phyloP scores from a whole-genome alignment of 805 yeast genomes.

The Hanseniaspora osmophila region DNA sequence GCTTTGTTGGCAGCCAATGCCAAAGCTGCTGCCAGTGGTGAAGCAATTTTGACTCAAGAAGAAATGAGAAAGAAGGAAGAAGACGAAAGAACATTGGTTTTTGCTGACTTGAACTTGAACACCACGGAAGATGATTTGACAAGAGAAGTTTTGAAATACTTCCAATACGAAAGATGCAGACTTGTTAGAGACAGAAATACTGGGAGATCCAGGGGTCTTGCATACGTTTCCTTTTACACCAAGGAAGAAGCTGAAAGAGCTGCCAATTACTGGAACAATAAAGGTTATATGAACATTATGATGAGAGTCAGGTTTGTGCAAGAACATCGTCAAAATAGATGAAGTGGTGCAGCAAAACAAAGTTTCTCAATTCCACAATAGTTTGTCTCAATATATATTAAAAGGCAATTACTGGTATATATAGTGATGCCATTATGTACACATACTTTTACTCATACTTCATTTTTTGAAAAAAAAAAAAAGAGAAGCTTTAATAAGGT shows the following conservation, averaged over 20 bases:
- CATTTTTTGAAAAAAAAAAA: too few species aligned
- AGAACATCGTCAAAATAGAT: conserved; percentile 15
- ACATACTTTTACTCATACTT: too few species aligned
- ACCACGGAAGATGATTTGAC: conserved; percentile 74
- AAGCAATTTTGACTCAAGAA: conserved; percentile 28
- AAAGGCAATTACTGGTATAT: too few species aligned
- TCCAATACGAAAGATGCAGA: conserved; percentile 57
- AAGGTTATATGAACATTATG: conserved; percentile 84
- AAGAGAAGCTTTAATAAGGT: neutral
- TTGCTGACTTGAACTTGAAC: conserved; percentile 77
- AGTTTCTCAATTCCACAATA: neutral
- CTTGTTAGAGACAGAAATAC: conserved; percentile 86
- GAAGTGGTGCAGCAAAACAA: neutral
- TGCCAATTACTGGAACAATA: conserved; percentile 64
- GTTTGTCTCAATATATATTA: too few species aligned
- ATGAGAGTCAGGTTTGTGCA: conserved; percentile 49
- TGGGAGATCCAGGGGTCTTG: conserved; percentile 88
- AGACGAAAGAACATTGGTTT: conserved; percentile 75
- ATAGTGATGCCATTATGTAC: too few species aligned
- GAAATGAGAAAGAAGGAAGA: conserved; percentile 46
- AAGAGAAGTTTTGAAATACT: conserved; percentile 51
- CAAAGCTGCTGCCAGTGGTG: conserved; percentile 26
- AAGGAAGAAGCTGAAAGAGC: conserved; percentile 64
- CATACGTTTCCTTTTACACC: conserved; percentile 72
- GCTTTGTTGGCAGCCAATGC: conserved; percentile 23